These are phyloP conservation scores for Pseudoperonospora humuli DNA, from an alignment of 352 stramenopile genomes.

Conservation along the genomic window DNA sequence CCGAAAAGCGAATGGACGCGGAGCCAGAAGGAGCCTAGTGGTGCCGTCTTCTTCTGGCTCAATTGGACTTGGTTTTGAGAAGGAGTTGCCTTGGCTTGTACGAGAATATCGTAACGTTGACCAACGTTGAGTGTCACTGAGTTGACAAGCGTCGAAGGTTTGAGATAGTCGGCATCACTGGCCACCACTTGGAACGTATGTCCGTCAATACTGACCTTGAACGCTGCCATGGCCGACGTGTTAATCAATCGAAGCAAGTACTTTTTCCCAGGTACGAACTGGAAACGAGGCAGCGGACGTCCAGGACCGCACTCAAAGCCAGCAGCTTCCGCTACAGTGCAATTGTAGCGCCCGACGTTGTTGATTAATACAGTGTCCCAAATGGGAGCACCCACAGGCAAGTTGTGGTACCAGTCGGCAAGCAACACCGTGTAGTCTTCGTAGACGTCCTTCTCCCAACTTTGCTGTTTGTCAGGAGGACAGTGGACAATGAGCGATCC, in stretches of 20 bases:
- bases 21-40: slow-evolving; percentile 26
- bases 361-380: slow-evolving; percentile 42
- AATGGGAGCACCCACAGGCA: slow-evolving; percentile 23
- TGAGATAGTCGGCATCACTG: slow-evolving; percentile 26
- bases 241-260: slow-evolving; percentile 41
- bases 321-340: slow-evolving; percentile 19
- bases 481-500: slow-evolving; percentile 34
- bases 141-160: slow-evolving; percentile 26
- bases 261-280: slow-evolving; percentile 25
- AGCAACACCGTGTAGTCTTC: slow-evolving; percentile 32
- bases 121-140: slow-evolving; percentile 28
- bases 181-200: slow-evolving; percentile 37
- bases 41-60: slow-evolving; percentile 3
- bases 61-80: slow-evolving; percentile 11
- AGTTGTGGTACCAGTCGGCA: slow-evolving; percentile 38
- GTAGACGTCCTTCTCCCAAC: slow-evolving; percentile 30
- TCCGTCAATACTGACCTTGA: slow-evolving; percentile 37
- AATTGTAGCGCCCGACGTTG: slow-evolving; percentile 34
- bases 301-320: slow-evolving; percentile 18
- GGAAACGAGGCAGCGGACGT: slow-evolving; percentile 18
- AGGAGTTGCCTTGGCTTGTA: slow-evolving; percentile 22
- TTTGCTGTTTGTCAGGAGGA: slow-evolving; percentile 14
- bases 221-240: slow-evolving; percentile 30
- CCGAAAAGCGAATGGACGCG: slow-evolving; percentile 21
- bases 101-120: slow-evolving; percentile 33